A percentile compares a stretch with the other conserved stretches of the same genome.
Evolutionary conservation across 2,329 filamentous ascomycete species (phyloP).

Genomic region (Hysterium pulicare): DNA sequence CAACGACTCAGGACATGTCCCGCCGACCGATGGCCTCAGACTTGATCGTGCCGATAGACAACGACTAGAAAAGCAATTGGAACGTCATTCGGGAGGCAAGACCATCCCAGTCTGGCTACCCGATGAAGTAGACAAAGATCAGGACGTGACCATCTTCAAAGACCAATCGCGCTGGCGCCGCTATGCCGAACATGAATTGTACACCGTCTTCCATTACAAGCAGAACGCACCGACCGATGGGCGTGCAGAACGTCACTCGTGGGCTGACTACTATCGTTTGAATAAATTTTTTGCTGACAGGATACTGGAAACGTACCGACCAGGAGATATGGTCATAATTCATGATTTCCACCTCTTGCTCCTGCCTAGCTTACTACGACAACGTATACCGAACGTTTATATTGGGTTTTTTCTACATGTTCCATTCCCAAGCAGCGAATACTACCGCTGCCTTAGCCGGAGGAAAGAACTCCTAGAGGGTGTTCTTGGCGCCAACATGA

Average conservation of each 20-base stretch:
- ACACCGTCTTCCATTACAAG: slow-evolving; percentile 94
- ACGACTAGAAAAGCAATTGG: slow-evolving; percentile 70
- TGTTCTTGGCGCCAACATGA: slow-evolving; percentile 83
- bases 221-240: slow-evolving; percentile 88
- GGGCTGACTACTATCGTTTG: slow-evolving; percentile 90
- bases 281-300: slow-evolving; percentile 89
- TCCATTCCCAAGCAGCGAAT: slow-evolving; percentile 94
- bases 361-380: slow-evolving; percentile 81
- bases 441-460: slow-evolving; percentile 80
- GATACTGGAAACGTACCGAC: slow-evolving; percentile 84
- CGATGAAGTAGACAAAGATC: slow-evolving; percentile 68
- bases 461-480: slow-evolving; percentile 89
- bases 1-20: slow-evolving; percentile 54
- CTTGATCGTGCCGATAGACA: slow-evolving; percentile 68
- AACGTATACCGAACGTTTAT: slow-evolving; percentile 82
- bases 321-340: slow-evolving; percentile 86
- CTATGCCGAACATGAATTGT: slow-evolving; percentile 88
- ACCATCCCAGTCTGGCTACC: slow-evolving; percentile 87
- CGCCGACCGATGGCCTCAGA: slow-evolving; percentile 65
- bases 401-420: slow-evolving; percentile 93
- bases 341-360: slow-evolving; percentile 94
- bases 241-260: slow-evolving; percentile 73
- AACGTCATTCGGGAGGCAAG: slow-evolving; percentile 69
- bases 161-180: slow-evolving; percentile 84
- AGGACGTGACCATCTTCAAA: slow-evolving; percentile 68